Evolutionary conservation across 2,329 filamentous ascomycete genomes (phyloP).

Genomic region (Lasiodiplodia sp.): DNA sequence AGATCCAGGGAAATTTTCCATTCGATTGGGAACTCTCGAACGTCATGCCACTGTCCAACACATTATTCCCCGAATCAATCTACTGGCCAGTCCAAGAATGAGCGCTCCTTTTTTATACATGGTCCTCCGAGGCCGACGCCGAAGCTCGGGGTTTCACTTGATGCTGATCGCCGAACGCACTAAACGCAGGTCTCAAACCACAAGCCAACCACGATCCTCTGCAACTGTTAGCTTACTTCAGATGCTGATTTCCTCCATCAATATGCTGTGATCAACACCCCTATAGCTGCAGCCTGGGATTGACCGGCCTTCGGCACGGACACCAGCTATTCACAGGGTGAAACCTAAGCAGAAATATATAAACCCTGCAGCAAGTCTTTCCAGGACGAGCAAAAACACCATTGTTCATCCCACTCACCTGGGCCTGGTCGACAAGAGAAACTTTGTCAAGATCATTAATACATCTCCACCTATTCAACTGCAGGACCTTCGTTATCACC

Average conservation of each 20-base stretch:
- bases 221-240: background rate
- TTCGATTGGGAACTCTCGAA: background rate
- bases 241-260: background rate
- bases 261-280: background rate
- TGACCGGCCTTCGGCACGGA: background rate
- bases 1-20: background rate
- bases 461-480: background rate
- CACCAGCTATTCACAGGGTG: background rate
- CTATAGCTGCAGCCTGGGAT: background rate
- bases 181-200: background rate
- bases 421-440: background rate
- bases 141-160: background rate
- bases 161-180: background rate
- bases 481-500: no score
- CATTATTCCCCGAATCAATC: background rate
- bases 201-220: background rate
- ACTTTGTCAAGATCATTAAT: background rate
- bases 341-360: background rate
- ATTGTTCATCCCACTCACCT: background rate
- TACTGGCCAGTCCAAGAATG: constrained; percentile 12
- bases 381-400: background rate
- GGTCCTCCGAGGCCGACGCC: background rate
- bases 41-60: background rate
- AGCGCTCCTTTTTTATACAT: no score
- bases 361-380: background rate